phyloP scores from a whole-genome alignment of 164 flowering plant genomes.

The Stephania cephalantha region DNA sequence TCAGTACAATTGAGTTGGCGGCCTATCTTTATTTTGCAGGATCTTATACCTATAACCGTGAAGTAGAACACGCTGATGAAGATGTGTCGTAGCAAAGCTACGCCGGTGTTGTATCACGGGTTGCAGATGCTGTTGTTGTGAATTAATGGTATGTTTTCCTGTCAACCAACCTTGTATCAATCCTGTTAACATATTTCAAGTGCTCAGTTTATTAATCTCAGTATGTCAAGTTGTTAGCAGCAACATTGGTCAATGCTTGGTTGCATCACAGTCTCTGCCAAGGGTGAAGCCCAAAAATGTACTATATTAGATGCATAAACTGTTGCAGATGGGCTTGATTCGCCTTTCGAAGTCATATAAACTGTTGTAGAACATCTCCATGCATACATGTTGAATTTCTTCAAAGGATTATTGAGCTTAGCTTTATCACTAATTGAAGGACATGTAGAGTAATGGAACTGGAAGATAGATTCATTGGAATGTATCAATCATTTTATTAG shows the following conservation, averaged over 20 bases:
- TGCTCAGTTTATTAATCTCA: neutral
- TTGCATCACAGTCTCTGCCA: neutral
- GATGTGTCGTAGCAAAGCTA: neutral
- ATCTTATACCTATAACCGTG: constrained; percentile 1
- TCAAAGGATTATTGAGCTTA: no score
- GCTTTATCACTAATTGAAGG: no score
- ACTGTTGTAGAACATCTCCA: no score
- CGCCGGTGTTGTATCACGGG: neutral
- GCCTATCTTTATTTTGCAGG: constrained; percentile 5
- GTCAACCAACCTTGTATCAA: neutral
- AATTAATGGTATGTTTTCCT: neutral
- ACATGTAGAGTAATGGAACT: no score
- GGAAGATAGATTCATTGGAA: no score
- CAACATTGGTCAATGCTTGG: neutral
- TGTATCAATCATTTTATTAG: no score
- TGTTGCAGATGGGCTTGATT: no score
- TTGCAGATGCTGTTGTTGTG: neutral
- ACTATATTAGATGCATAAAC: no score
- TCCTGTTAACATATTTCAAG: neutral
- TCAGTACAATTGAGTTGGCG: neutral
- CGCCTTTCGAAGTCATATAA: no score
- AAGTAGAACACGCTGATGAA: neutral
- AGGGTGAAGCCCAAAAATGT: no score
- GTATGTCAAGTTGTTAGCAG: neutral
- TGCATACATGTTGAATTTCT: no score